Percentiles rank a stretch among this genome's conserved stretches.
phyloP scores from a whole-genome alignment of 331 rosid genomes.

The Rhamnella rubrinervis region DNA sequence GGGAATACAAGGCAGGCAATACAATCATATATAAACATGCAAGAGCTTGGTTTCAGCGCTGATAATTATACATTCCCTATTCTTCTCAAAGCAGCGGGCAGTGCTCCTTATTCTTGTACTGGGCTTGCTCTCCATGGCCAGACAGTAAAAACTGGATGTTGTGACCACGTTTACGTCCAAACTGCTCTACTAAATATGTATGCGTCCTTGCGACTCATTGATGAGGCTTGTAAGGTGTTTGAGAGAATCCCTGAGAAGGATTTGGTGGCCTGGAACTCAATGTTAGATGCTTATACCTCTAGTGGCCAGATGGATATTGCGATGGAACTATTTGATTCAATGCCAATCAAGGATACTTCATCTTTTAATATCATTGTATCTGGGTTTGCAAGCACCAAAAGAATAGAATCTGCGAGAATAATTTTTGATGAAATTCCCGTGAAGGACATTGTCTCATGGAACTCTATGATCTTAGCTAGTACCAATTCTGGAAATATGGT shows the following conservation, averaged over 20 bases:
- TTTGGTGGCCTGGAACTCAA: slow-evolving; percentile 34
- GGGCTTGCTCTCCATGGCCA: slow-evolving; percentile 26
- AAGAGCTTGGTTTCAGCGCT: slow-evolving; percentile 21
- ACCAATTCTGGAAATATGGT: slow-evolving; percentile 19
- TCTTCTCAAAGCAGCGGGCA: slow-evolving; percentile 29
- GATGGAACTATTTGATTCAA: slow-evolving; percentile 15
- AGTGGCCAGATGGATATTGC: slow-evolving; percentile 21
- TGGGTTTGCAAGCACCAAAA: slow-evolving; percentile 23
- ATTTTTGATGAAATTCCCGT: slow-evolving; percentile 20
- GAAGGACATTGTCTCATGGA: slow-evolving; percentile 33
- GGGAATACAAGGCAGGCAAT: slow-evolving; percentile 25
- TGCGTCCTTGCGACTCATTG: neutral
- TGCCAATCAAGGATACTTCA: slow-evolving; percentile 27
- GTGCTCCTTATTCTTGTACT: neutral
- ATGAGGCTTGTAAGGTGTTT: slow-evolving; percentile 24
- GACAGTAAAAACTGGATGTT: slow-evolving; percentile 25
- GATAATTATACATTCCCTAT: slow-evolving; percentile 34
- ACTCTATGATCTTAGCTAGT: slow-evolving; percentile 31
- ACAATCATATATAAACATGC: slow-evolving; percentile 22
- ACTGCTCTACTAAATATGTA: slow-evolving; percentile 30
- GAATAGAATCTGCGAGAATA: slow-evolving; percentile 10
- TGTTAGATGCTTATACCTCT: slow-evolving; percentile 29
- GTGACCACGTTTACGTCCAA: slow-evolving; percentile 22
- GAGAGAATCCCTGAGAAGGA: slow-evolving; percentile 31
- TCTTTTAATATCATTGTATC: slow-evolving; percentile 29